Percentiles rank a stretch among this genome's conserved stretches.
These are phyloP conservation scores for Juncus inflexus DNA, from an alignment of 176 grass and related monocot genomes.

Conservation along the genomic window DNA sequence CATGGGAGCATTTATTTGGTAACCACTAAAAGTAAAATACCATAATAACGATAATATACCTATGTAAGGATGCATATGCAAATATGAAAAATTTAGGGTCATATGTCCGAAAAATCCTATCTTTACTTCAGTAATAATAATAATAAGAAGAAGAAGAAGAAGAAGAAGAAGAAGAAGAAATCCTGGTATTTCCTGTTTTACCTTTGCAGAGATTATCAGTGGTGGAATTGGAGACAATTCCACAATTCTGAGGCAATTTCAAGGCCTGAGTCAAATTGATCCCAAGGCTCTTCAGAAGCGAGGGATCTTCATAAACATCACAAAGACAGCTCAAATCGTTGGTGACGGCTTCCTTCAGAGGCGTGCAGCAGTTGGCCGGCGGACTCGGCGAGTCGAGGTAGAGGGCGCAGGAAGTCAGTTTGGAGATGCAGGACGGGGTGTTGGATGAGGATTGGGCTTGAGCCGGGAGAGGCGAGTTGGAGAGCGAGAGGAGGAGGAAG, in stretches of 20 bases:
- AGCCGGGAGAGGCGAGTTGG: constrained; percentile 6
- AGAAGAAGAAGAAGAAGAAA: no score
- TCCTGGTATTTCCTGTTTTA: no score
- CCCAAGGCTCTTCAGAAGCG: background rate
- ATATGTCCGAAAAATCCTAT: no score
- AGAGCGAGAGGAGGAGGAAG: background rate
- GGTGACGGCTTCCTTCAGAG: background rate
- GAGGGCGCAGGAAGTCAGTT: background rate
- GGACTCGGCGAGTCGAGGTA: constrained; percentile 13
- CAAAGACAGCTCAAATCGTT: constrained; percentile 8
- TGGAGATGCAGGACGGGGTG: background rate
- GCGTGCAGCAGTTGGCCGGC: constrained; percentile 8
- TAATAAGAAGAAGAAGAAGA: no score
- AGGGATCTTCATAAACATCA: background rate
- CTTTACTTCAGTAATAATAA: no score
- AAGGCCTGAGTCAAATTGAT: background rate
- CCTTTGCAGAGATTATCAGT: background rate
- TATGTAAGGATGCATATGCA: no score
- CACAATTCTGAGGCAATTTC: background rate
- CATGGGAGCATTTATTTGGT: no score
- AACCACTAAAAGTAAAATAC: no score
- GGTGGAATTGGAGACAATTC: background rate
- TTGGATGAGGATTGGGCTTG: background rate
- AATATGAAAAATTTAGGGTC: no score
- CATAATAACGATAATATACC: no score